A percentile compares a stretch with the other conserved stretches of the same genome.
These are phyloP conservation scores for Arachnomyces sp. DNA, from an alignment of 2,329 filamentous ascomycete genomes.

Conservation along the genomic window DNA sequence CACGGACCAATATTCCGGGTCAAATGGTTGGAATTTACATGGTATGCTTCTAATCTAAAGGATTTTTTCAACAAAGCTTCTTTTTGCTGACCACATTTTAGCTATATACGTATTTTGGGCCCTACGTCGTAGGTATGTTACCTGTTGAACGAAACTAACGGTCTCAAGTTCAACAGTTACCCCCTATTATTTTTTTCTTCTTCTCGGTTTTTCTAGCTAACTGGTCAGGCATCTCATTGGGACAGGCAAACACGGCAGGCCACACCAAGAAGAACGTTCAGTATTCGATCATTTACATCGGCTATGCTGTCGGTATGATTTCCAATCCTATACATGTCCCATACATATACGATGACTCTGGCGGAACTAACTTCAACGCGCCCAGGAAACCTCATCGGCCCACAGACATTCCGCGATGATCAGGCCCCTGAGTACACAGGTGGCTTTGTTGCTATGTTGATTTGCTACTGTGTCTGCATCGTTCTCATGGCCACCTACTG, in stretches of 20 bases:
- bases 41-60: no score
- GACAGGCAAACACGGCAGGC: constrained; percentile 28
- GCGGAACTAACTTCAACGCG: neutral
- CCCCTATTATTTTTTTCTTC: no score
- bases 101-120: constrained; percentile 34
- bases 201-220: constrained; percentile 5
- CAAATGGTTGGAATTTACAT: constrained; percentile 36
- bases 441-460: constrained; percentile 31
- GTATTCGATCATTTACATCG: constrained; percentile 33
- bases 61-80: no score
- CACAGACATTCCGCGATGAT: constrained; percentile 33
- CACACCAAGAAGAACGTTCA: constrained; percentile 36
- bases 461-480: constrained; percentile 28
- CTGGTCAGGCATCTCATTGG: constrained; percentile 18
- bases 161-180: no score
- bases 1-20: constrained; percentile 26
- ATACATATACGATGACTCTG: neutral
- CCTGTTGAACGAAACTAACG: neutral
- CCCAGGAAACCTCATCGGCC: constrained; percentile 34
- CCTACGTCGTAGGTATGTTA: constrained; percentile 21
- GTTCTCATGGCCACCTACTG: constrained; percentile 26
- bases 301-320: constrained; percentile 28
- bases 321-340: neutral
- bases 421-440: constrained; percentile 34
- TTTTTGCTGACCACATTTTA: constrained; percentile 1